These are phyloP conservation scores for Aspergillus spinulosporus DNA, from an alignment of 2,329 filamentous ascomycete genomes.

Conservation along the genomic window DNA sequence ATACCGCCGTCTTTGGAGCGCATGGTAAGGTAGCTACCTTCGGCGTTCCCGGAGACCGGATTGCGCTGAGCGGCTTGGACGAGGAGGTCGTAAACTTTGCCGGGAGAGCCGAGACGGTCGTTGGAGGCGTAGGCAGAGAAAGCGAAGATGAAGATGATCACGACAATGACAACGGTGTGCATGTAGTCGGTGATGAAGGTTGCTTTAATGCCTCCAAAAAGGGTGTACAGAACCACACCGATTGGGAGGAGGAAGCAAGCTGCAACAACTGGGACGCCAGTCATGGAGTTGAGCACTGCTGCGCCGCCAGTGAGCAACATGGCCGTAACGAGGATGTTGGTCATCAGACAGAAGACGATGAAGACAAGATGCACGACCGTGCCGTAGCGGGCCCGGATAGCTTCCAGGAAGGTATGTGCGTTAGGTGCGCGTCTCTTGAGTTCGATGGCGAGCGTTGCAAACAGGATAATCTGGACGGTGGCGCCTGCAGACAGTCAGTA, in stretches of 20 bases:
- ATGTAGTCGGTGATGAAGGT: conserved; percentile 85
- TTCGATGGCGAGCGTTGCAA: conserved; percentile 87
- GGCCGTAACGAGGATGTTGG: conserved; percentile 82
- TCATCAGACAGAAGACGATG: conserved; percentile 78
- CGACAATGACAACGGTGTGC: conserved; percentile 71
- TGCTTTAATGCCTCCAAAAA: conserved; percentile 75
- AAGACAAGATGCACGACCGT: conserved; percentile 71
- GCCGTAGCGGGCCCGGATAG: conserved; percentile 79
- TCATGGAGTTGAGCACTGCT: conserved; percentile 70
- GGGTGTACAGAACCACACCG: conserved; percentile 78
- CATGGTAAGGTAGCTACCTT: conserved; percentile 87
- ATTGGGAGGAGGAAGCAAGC: conserved; percentile 82
- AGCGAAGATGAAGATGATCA: conserved; percentile 83
- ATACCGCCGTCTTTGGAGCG: conserved; percentile 74
- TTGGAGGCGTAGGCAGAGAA: conserved; percentile 79
- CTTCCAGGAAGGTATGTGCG: conserved; percentile 81
- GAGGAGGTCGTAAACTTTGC: conserved; percentile 75
- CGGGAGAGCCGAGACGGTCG: conserved; percentile 70
- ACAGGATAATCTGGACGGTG: conserved; percentile 83
- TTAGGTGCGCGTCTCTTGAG: conserved; percentile 84
- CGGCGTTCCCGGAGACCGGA: conserved; percentile 75
- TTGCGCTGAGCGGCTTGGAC: conserved; percentile 66
- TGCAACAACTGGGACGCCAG: conserved; percentile 73
- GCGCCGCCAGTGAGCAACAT: conserved; percentile 86
- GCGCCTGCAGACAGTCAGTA: conserved; percentile 52